A percentile compares a stretch with the other conserved stretches of the same genome.
These are phyloP conservation scores for Stentor roeselii DNA, from an alignment of 73 alveolate species.

Conservation along the genomic window DNA sequence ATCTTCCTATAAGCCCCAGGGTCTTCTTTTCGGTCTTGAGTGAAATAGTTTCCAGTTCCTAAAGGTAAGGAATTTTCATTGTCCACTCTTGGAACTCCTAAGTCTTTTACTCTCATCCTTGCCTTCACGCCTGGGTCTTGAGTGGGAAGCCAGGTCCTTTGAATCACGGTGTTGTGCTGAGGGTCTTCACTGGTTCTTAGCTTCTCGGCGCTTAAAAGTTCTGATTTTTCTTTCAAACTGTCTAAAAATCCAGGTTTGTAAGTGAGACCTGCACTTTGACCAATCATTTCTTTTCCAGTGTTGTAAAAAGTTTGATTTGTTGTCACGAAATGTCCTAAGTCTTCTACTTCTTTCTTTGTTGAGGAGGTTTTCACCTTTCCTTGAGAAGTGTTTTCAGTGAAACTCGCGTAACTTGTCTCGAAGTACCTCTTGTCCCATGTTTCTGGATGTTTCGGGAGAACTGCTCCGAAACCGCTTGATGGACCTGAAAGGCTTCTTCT, in stretches of 20 bases:
- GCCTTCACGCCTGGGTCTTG: constrained; percentile 39
- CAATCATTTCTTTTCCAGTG: not conserved
- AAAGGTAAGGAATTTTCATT: constrained; percentile 54
- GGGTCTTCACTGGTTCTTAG: constrained; percentile 36
- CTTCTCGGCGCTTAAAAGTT: constrained; percentile 34
- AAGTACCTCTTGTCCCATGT: constrained; percentile 44
- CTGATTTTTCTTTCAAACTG: constrained; percentile 11
- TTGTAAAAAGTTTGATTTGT: constrained; percentile 24
- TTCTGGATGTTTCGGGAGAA: constrained; percentile 38
- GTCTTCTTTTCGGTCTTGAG: constrained; percentile 30
- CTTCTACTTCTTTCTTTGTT: constrained; percentile 10
- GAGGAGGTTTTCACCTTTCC: constrained; percentile 28
- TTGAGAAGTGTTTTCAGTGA: constrained; percentile 36
- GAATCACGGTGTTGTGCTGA: constrained; percentile 41
- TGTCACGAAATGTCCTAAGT: constrained; percentile 5
- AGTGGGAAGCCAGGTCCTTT: constrained; percentile 43
- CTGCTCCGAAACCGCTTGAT: constrained; percentile 62
- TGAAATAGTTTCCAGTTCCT: constrained; percentile 49
- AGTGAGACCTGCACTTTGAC: constrained; percentile 21
- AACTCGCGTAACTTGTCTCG: constrained; percentile 43
- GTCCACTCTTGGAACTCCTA: constrained; percentile 36
- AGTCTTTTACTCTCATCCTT: constrained; percentile 13
- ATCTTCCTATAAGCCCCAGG: constrained; percentile 48
- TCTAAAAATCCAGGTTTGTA: constrained; percentile 33
- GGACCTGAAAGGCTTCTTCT: constrained; percentile 61